Percentiles rank a stretch among this genome's conserved stretches.
phyloP scores from a whole-genome alignment of 352 stramenopile species.

The Pythium angustatum region DNA sequence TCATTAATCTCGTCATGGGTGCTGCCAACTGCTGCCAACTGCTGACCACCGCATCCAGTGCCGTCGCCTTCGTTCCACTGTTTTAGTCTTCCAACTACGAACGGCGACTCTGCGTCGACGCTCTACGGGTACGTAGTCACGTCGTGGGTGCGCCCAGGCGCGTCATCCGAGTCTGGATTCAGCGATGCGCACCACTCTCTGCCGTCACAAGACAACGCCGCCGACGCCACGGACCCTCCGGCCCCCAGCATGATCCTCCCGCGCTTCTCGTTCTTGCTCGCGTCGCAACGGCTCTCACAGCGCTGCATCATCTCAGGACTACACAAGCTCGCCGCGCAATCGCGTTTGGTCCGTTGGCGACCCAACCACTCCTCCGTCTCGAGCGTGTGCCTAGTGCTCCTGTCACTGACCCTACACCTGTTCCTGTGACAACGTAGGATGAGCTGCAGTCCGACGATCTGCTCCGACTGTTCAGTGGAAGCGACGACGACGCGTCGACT shows the following conservation, averaged over 20 bases:
- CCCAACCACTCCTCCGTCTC: too few relatives aligned
- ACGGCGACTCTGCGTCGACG: neutral
- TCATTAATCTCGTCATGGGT: too few relatives aligned
- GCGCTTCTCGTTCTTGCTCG: slow-evolving; percentile 16
- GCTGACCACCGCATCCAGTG: slow-evolving; percentile 18
- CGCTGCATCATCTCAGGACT: neutral
- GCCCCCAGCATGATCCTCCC: neutral
- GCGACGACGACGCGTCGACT: too few relatives aligned
- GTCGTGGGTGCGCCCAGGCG: slow-evolving; percentile 24
- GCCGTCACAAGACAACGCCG: neutral
- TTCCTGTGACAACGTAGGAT: neutral
- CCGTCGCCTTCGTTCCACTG: slow-evolving; percentile 40
- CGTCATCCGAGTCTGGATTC: neutral
- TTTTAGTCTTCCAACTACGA: slow-evolving; percentile 38
- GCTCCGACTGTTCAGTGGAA: too few relatives aligned
- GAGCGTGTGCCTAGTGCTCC: too few relatives aligned
- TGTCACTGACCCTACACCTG: too few relatives aligned
- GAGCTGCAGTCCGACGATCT: neutral
- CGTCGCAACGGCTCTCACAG: neutral
- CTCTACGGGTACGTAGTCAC: slow-evolving; percentile 47
- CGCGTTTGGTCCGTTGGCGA: slow-evolving; percentile 10
- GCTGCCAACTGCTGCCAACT: neutral
- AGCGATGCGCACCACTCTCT: neutral
- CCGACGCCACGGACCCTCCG: neutral
- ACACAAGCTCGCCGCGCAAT: neutral